These are phyloP conservation scores for Suillus cothurnatus DNA, from an alignment of 768 basidiomycete genomes.

Conservation along the genomic window DNA sequence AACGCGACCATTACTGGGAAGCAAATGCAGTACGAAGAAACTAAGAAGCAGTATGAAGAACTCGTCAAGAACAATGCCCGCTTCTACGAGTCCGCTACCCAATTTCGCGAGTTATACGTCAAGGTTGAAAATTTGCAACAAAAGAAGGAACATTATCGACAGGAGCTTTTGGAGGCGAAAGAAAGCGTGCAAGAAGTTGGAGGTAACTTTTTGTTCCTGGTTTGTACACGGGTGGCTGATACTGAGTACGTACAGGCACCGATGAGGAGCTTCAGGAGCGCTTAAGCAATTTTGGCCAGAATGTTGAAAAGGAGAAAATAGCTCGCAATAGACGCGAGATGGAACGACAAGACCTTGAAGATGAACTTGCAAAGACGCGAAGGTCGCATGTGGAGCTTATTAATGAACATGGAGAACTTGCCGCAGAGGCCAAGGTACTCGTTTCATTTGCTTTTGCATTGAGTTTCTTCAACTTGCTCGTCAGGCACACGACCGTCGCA, in stretches of 20 bases:
- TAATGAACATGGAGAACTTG: constrained; percentile 65
- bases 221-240: not conserved
- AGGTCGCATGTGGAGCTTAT: constrained; percentile 57
- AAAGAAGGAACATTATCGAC: constrained; percentile 60
- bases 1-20: constrained; percentile 65
- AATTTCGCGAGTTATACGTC: constrained; percentile 84
- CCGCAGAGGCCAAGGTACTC: constrained; percentile 73
- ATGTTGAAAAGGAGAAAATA: constrained; percentile 53
- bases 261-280: constrained; percentile 70
- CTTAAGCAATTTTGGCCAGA: constrained; percentile 59
- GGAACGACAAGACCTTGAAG: constrained; percentile 64
- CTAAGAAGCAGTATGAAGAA: constrained; percentile 63
- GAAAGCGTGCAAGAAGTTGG: constrained; percentile 67
- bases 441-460: not conserved
- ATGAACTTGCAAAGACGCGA: constrained; percentile 52
- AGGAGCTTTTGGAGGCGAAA: constrained; percentile 62
- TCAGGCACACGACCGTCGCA: constrained; percentile 73
- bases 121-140: constrained; percentile 65
- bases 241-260: constrained; percentile 47
- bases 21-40: constrained; percentile 72
- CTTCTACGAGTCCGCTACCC: constrained; percentile 81
- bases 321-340: constrained; percentile 48
- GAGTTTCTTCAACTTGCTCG: not conserved
- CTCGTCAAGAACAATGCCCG: constrained; percentile 69
- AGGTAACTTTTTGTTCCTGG: constrained; percentile 39